Base-by-base conservation (phyloP, 176 grass and related monocot species). In the Poa pratensis region DNA sequence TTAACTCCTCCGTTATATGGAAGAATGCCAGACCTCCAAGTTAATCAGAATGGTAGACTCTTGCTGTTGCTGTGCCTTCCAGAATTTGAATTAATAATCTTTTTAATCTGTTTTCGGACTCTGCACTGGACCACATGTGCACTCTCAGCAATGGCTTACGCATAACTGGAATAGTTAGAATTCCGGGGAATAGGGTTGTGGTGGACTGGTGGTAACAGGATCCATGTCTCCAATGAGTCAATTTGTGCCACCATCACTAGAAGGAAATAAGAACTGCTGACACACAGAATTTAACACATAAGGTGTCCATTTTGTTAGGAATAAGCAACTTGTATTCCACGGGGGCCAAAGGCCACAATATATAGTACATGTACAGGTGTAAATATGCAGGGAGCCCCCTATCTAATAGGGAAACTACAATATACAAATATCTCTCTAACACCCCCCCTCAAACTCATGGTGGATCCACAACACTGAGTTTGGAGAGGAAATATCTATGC, bases 271-370 rank as follows among this genome's bases (percentile, higher is more conserved):
- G 43, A 89, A 42, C 40, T 84, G 45, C 32, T 70, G 51, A 48
- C 83, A 48, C 83, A 79, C 67, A 40, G 50, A 79, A 81, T 73
- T n/a, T 82, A 23, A 77, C 45, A 5, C 79, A 19, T 6, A 83
- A 89, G 73, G 57, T 94, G 48, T 82, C 75, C 22, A 53, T 82
- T 80, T n/a, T n/a, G n/a, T n/a, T n/a, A n/a, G n/a, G n/a, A n/a
- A n/a, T n/a, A n/a, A n/a, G n/a, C n/a, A n/a, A n/a, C n/a, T n/a
- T n/a, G n/a, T n/a, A n/a, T n/a, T n/a, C n/a, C n/a, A n/a, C n/a
- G n/a, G n/a, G n/a, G n/a, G n/a, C n/a, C n/a, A n/a, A n/a, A n/a
- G n/a, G n/a, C n/a, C n/a, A n/a, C n/a, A n/a, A n/a, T n/a, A n/a
- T n/a, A n/a, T n/a, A n/a, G n/a, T n/a, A n/a, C n/a, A n/a, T n/a